Evolutionary conservation across 495 filamentous ascomycete species (phyloP).

Genomic region (Poronia punctata): DNA sequence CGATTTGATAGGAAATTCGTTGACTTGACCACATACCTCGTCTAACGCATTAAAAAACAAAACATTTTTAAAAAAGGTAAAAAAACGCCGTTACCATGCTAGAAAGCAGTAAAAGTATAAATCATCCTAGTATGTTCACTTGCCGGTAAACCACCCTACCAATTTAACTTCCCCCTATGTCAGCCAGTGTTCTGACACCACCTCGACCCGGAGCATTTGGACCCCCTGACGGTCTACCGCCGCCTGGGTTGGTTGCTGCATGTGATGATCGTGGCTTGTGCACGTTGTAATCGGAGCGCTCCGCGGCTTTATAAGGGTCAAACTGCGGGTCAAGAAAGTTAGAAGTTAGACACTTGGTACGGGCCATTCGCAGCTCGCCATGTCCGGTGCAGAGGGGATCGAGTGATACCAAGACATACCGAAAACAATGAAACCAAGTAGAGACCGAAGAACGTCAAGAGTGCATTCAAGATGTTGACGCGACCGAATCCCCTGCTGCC

Average conservation of each 20-base stretch:
- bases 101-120: no score
- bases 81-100: not conserved
- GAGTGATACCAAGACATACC: constrained; percentile 20
- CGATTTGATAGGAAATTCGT: no score
- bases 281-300: constrained; percentile 58
- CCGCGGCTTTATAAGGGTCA: constrained; percentile 58
- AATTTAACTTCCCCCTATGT: constrained; percentile 19
- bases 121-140: no score
- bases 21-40: no score
- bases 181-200: constrained; percentile 37
- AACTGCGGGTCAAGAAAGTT: no score
- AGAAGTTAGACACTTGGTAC: no score
- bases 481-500: constrained; percentile 24
- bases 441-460: constrained; percentile 52
- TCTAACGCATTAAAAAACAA: constrained; percentile 3
- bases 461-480: constrained; percentile 34
- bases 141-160: no score
- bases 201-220: constrained; percentile 21
- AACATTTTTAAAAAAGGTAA: constrained; percentile 4
- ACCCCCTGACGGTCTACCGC: constrained; percentile 14
- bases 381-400: no score
- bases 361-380: no score
- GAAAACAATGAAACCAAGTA: constrained; percentile 54
- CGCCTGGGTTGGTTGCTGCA: constrained; percentile 7
- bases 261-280: constrained; percentile 25